Evolutionary conservation across 176 grass and related monocot species (phyloP).

Genomic region (Luzula sylvatica): DNA sequence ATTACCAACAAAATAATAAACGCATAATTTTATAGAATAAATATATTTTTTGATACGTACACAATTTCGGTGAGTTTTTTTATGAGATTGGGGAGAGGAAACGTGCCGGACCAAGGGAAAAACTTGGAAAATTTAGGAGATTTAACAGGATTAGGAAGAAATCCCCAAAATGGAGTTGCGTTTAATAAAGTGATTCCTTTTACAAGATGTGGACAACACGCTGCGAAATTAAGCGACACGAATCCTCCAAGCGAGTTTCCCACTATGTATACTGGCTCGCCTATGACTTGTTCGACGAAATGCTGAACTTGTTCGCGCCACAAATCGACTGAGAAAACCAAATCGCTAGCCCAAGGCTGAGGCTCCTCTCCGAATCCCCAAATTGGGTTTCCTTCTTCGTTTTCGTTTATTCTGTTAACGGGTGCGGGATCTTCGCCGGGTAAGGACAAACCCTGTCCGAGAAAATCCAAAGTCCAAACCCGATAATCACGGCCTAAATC

Average conservation of each 20-base stretch:
- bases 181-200: slow-evolving; percentile 93
- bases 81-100: slow-evolving; percentile 72
- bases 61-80: slow-evolving; percentile 72
- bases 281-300: slow-evolving; percentile 88
- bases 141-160: slow-evolving; percentile 76
- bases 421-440: slow-evolving; percentile 78
- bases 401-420: slow-evolving; percentile 3
- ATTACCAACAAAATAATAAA: slow-evolving; percentile 5
- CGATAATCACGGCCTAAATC: slow-evolving; percentile 71
- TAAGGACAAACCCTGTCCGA: slow-evolving; percentile 84
- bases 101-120: slow-evolving; percentile 84
- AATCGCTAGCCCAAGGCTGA: slow-evolving; percentile 69
- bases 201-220: slow-evolving; percentile 64
- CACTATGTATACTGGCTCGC: slow-evolving; percentile 90
- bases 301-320: slow-evolving; percentile 79
- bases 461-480: slow-evolving; percentile 96
- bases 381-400: background rate
- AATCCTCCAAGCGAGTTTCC: slow-evolving; percentile 97
- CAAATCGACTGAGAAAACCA: slow-evolving; percentile 74
- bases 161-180: slow-evolving; percentile 95
- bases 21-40: background rate
- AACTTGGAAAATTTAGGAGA: slow-evolving; percentile 72
- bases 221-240: slow-evolving; percentile 64
- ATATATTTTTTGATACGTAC: slow-evolving; percentile 28
- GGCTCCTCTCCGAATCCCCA: slow-evolving; percentile 92